phyloP scores from a whole-genome alignment of 108 stramenopile genomes.

The Cyclotella sp. region DNA sequence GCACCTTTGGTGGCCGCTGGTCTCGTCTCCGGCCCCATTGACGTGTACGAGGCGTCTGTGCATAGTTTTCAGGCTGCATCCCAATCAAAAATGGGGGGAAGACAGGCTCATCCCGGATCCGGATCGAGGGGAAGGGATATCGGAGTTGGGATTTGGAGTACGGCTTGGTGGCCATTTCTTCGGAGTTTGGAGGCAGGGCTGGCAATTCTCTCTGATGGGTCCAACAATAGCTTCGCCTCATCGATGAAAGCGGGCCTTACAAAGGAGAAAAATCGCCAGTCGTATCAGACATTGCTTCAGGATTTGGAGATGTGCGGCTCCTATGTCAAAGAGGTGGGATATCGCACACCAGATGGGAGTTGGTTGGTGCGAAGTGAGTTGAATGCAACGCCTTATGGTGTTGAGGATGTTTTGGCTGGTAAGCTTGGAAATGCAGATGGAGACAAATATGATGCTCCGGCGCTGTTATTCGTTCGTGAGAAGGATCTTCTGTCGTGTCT shows the following conservation, averaged over 20 bases:
- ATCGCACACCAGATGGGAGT: constrained; percentile 77
- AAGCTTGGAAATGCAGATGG: not conserved
- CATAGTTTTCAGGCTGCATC: not conserved
- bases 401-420: constrained; percentile 25
- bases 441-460: constrained; percentile 24
- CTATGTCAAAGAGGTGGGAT: constrained; percentile 77
- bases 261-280: constrained; percentile 48
- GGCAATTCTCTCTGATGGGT: not conserved
- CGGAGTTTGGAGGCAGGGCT: constrained; percentile 36
- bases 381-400: constrained; percentile 41
- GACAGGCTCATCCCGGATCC: constrained; percentile 44
- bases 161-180: constrained; percentile 73
- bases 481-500: constrained; percentile 69
- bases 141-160: constrained; percentile 89
- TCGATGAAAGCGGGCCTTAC: not conserved
- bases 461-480: constrained; percentile 79
- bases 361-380: constrained; percentile 82
- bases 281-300: constrained; percentile 59
- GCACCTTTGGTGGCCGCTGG: constrained; percentile 73
- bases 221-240: not conserved
- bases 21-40: constrained; percentile 73
- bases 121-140: constrained; percentile 63
- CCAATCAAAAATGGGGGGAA: constrained; percentile 6
- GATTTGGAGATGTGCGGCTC: constrained; percentile 56
- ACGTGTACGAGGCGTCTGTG: constrained; percentile 66